A percentile compares a stretch with the other conserved stretches of the same genome.
These are phyloP conservation scores for Leccinum barrowsii DNA, from an alignment of 768 basidiomycete species.

Conservation along the genomic window DNA sequence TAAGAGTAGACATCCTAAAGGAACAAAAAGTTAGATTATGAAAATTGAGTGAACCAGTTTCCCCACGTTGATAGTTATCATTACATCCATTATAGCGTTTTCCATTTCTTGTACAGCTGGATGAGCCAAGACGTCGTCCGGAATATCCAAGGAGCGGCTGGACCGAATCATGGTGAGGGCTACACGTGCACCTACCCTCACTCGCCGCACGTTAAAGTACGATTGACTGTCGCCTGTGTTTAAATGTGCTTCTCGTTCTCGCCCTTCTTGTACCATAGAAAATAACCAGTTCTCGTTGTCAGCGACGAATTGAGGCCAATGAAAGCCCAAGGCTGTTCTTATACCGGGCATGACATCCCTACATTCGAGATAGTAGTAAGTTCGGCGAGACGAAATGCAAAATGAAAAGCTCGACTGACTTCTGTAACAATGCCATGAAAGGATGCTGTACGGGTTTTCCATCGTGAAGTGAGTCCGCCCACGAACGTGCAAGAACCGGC, in stretches of 20 bases:
- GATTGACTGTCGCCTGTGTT: neutral
- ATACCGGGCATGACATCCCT: neutral
- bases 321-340: neutral
- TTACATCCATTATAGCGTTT: neutral
- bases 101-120: neutral
- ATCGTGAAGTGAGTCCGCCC: neutral
- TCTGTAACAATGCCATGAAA: neutral
- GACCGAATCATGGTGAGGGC: neutral
- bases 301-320: neutral
- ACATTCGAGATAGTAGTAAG: neutral
- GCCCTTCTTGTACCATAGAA: neutral
- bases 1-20: neutral
- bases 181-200: neutral
- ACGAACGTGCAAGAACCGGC: neutral
- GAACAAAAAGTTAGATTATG: neutral
- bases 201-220: neutral
- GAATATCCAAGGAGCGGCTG: neutral
- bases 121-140: neutral
- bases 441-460: neutral
- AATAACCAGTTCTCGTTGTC: neutral
- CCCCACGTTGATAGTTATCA: neutral
- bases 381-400: neutral
- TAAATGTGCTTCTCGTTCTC: neutral
- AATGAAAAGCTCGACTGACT: neutral
- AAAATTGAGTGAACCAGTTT: neutral